A percentile compares a stretch with the other conserved stretches of the same genome.
These are phyloP conservation scores for Tulasnella sp. DNA, from an alignment of 768 basidiomycete species.

Conservation along the genomic window DNA sequence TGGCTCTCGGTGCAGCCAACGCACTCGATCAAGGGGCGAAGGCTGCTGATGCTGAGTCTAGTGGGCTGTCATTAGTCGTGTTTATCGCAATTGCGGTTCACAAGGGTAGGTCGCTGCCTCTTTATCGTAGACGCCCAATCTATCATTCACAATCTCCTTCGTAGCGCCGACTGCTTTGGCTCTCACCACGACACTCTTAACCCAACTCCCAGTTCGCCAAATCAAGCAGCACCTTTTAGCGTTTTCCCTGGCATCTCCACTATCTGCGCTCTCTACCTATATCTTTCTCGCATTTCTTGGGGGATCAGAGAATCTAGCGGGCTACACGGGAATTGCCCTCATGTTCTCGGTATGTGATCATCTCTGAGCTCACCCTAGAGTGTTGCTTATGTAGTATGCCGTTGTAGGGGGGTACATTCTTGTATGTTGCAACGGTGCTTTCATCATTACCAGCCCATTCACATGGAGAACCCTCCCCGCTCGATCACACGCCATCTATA, in stretches of 20 bases:
- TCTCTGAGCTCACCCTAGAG: not conserved
- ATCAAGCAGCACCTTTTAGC: constrained; percentile 65
- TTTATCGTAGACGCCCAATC: no score
- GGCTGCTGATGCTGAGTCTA: constrained; percentile 27
- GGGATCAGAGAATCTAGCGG: constrained; percentile 29
- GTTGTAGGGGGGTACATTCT: constrained; percentile 76
- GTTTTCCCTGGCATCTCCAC: constrained; percentile 78
- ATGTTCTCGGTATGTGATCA: constrained; percentile 64
- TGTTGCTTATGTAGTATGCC: constrained; percentile 6
- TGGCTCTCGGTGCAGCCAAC: constrained; percentile 66
- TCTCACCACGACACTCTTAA: constrained; percentile 73
- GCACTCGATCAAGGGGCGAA: not conserved
- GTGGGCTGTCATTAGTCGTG: constrained; percentile 62
- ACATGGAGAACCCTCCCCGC: constrained; percentile 33
- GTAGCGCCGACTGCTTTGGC: constrained; percentile 86
- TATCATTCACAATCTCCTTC: no score
- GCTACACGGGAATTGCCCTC: constrained; percentile 66
- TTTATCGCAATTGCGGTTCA: constrained; percentile 88
- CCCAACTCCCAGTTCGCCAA: constrained; percentile 50
- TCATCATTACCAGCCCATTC: constrained; percentile 46
- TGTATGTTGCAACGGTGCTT: constrained; percentile 89
- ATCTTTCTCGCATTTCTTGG: constrained; percentile 48
- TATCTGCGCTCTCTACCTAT: constrained; percentile 72
- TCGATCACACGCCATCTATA: constrained; percentile 23
- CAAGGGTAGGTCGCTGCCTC: constrained; percentile 64